Evolutionary conservation across 2,329 filamentous ascomycete genomes (phyloP).

Genomic region (Colletotrichum sp.): DNA sequence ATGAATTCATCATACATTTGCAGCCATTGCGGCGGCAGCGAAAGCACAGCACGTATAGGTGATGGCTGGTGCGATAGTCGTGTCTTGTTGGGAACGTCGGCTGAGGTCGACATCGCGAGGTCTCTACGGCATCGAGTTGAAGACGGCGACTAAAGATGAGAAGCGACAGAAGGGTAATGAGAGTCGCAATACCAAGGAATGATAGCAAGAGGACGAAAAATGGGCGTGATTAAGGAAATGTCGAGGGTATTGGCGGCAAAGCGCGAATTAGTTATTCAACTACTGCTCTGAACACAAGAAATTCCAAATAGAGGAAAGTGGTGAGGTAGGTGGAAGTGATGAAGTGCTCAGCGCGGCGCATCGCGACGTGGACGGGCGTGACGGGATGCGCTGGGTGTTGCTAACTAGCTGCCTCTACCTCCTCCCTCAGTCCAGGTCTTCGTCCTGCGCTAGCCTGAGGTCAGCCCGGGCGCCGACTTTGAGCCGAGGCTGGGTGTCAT

Average conservation of each 20-base stretch:
- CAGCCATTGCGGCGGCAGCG: constrained; percentile 69
- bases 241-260: not conserved
- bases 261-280: not conserved
- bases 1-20: constrained; percentile 87
- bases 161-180: not conserved
- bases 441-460: not conserved
- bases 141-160: not conserved
- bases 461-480: not conserved
- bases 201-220: not conserved
- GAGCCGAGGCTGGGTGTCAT: constrained; percentile 7
- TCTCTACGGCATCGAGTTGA: not conserved
- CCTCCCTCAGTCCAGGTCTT: no score
- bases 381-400: not conserved
- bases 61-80: constrained; percentile 12
- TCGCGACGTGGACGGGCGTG: not conserved
- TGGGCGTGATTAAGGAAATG: not conserved
- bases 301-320: not conserved
- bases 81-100: constrained; percentile 19
- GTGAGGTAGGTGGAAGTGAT: not conserved
- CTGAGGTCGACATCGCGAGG: constrained; percentile 19
- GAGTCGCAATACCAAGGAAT: not conserved
- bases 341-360: not conserved
- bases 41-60: constrained; percentile 42
- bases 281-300: not conserved
- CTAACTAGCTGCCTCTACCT: not conserved